These are phyloP conservation scores for Cladosporium sp. DNA, from an alignment of 2,329 filamentous ascomycete species.

Conservation along the genomic window DNA sequence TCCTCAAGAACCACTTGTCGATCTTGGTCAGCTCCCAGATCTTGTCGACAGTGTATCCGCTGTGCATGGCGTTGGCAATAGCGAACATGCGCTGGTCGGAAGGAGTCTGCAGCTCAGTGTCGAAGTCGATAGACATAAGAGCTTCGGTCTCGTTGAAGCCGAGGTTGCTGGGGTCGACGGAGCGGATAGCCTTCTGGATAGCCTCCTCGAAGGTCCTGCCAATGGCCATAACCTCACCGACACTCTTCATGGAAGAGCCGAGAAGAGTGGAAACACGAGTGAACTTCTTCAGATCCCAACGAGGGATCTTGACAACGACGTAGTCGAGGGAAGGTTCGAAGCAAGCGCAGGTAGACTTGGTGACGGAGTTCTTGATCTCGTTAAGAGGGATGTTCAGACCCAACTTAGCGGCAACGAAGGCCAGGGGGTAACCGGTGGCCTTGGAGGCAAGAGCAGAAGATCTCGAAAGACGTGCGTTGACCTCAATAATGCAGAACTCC, in stretches of 20 bases:
- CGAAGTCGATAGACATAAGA: slow-evolving; percentile 93
- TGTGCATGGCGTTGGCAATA: slow-evolving; percentile 94
- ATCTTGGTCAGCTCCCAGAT: slow-evolving; percentile 99
- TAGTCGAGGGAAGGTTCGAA: slow-evolving; percentile 99
- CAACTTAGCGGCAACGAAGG: slow-evolving; percentile 94
- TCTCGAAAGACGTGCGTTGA: slow-evolving; percentile 92
- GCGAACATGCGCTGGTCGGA: slow-evolving; percentile 97
- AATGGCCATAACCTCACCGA: slow-evolving; percentile 98
- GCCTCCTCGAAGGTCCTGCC: slow-evolving; percentile 96
- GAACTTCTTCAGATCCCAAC: slow-evolving; percentile 99
- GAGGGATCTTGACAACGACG: slow-evolving; percentile 96
- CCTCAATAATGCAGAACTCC: slow-evolving; percentile 99
- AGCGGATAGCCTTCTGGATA: slow-evolving; percentile 94
- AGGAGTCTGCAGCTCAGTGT: slow-evolving; percentile 92
- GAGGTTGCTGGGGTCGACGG: slow-evolving; percentile 91
- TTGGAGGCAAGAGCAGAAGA: slow-evolving; percentile 96
- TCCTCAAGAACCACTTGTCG: slow-evolving; percentile 95
- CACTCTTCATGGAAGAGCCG: slow-evolving; percentile 98
- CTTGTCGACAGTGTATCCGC: slow-evolving; percentile 89
- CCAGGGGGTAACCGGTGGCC: slow-evolving; percentile 91
- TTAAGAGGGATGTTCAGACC: slow-evolving; percentile 92
- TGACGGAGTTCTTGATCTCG: slow-evolving; percentile 94
- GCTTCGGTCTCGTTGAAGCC: slow-evolving; percentile 88
- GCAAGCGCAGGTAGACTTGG: slow-evolving; percentile 91
- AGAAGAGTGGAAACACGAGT: slow-evolving; percentile 92